Base-by-base conservation (phyloP, 805 yeast genomes). In the Candida stauntonica region DNA sequence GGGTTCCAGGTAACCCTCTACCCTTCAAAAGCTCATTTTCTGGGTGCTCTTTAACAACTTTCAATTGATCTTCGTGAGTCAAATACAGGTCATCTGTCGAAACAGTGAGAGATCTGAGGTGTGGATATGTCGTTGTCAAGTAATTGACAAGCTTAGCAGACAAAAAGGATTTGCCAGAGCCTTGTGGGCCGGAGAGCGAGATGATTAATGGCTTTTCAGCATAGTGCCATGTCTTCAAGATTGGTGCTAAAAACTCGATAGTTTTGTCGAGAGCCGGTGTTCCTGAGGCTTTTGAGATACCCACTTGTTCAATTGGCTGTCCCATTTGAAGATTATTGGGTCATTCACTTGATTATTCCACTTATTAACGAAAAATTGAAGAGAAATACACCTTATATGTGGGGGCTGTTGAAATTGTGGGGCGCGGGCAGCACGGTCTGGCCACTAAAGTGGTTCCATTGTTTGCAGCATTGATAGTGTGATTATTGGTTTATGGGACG, bases 1-100 rank as follows among this genome's bases (percentile, higher is more conserved):
- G 99, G 0, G 98, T 91, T 0, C 97, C 97, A 0, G 98, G 98
- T 13, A 86, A 68, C 0, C 98, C 98, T 18, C 98, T 65, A 3
- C 95, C 95, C 42, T 68, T 73, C 14, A 86, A 52, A 33, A 91
- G 62, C 26, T 61, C 56, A 54, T 86, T 85, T 12, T 61, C 69
- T 1, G 65, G 55, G 42, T 65, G 61, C 13, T 33, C 41, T 12
- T 43, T 27, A 2, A 73, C 70, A 17, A 88, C 54, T 23, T 44
- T 42, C 18, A 41, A 43, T 54, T 87, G 96, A 15, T 80, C 81
- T 7, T 54, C 60, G 54, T 77, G 79, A 0, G 86, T 77, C 28
- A 86, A 63, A 57, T 91, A 91, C 42, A 86, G 75, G 60, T 93
- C 98, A 62, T 91, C 99, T 50, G 88, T 73, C 41, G 95, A 89